Evolutionary conservation across 2,329 filamentous ascomycete genomes (phyloP).

Genomic region (Tothia fuscella): DNA sequence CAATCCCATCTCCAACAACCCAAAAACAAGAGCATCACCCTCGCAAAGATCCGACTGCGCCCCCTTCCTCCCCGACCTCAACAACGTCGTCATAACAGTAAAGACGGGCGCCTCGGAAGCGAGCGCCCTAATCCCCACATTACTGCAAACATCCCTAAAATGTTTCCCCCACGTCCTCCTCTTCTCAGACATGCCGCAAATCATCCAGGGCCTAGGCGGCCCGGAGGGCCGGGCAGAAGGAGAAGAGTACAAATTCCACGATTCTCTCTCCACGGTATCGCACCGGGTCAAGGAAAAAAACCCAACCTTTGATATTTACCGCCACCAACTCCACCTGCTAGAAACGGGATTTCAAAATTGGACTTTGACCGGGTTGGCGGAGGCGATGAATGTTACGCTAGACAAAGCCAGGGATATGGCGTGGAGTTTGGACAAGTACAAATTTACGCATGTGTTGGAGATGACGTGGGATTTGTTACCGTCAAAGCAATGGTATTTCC

Average conservation of each 20-base stretch:
- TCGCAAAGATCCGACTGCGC: too few relatives aligned
- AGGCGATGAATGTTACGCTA: too few relatives aligned
- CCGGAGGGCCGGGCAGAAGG: too few relatives aligned
- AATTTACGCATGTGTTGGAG: conserved; percentile 25
- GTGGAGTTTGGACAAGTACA: conserved; percentile 27
- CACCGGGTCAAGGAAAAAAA: conserved; percentile 2
- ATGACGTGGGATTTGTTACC: conserved; percentile 25
- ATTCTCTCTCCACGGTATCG: conserved; percentile 5
- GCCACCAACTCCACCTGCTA: background rate
- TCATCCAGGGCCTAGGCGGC: conserved; percentile 4
- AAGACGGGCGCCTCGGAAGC: conserved; percentile 10
- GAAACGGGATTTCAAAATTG: too few relatives aligned
- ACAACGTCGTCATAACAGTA: conserved; percentile 8
- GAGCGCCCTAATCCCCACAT: conserved; percentile 2
- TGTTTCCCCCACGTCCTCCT: conserved; percentile 7
- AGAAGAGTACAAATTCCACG: too few relatives aligned
- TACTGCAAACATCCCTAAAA: conserved; percentile 8
- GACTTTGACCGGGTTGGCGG: too few relatives aligned
- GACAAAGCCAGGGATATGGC: too few relatives aligned
- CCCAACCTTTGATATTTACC: background rate
- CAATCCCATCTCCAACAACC: too few relatives aligned
- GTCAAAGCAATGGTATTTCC: conserved; percentile 45
- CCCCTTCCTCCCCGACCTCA: too few relatives aligned
- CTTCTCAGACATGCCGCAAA: conserved; percentile 10
- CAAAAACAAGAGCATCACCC: too few relatives aligned